phyloP scores from a whole-genome alignment of 345 rosid species.

The Salix suchowensis region DNA sequence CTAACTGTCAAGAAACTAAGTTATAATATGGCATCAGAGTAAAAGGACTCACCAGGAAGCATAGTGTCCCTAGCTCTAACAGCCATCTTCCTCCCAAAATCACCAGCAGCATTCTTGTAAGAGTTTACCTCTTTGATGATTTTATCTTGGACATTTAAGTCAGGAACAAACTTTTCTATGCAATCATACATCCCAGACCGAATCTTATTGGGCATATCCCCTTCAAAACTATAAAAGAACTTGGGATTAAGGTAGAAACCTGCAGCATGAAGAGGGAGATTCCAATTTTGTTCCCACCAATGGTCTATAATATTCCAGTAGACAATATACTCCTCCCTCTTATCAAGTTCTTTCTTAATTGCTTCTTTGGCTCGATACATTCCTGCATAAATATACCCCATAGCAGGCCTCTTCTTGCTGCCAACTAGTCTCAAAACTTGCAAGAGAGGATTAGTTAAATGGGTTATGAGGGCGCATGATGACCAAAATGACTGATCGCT shows the following conservation, averaged over 20 bases:
- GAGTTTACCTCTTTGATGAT: constrained; percentile 59
- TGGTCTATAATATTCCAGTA: constrained; percentile 82
- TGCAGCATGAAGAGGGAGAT: constrained; percentile 73
- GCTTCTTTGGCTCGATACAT: constrained; percentile 74
- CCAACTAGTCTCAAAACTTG: constrained; percentile 51
- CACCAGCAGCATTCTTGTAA: constrained; percentile 73
- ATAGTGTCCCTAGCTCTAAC: constrained; percentile 70
- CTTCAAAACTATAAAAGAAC: constrained; percentile 67
- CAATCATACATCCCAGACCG: constrained; percentile 69
- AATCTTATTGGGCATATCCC: constrained; percentile 58
- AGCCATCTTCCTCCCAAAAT: constrained; percentile 91
- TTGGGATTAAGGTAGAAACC: constrained; percentile 93
- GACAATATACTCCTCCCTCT: constrained; percentile 57
- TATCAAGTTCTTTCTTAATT: constrained; percentile 61
- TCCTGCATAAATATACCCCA: constrained; percentile 79
- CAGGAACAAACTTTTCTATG: constrained; percentile 79
- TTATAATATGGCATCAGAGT: neutral
- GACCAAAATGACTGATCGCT: constrained; percentile 79
- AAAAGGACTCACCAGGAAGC: constrained; percentile 54
- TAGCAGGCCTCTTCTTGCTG: constrained; percentile 68
- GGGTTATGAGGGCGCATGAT: constrained; percentile 41
- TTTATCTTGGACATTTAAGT: constrained; percentile 56
- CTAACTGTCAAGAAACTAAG: neutral
- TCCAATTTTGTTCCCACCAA: constrained; percentile 70
- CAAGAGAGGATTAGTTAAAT: constrained; percentile 57